Conservation (phyloP, 257 asterid genomes). For the Gentiana dahurica region DNA sequence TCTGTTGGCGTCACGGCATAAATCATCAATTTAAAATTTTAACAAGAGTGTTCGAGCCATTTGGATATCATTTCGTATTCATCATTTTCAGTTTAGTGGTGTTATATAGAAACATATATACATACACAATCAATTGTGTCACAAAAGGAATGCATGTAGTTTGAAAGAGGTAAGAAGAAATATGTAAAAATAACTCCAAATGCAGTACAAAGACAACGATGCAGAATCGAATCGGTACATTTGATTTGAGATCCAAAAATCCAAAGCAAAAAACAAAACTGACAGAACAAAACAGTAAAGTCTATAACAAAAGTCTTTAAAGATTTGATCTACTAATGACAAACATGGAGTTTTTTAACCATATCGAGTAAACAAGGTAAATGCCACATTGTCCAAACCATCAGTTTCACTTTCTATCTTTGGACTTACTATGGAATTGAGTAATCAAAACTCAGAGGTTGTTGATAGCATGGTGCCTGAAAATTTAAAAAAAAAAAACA, state of each 20-base stretch:
- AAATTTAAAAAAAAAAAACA: slow-evolving; percentile 2
- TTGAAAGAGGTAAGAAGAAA: too few species aligned
- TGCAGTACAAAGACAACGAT: slow-evolving; percentile 5
- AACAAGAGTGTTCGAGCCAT: too few species aligned
- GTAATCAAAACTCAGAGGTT: slow-evolving; percentile 84
- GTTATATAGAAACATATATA: too few species aligned
- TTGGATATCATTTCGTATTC: too few species aligned
- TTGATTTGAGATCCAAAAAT: slow-evolving; percentile 9
- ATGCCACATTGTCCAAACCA: slow-evolving; percentile 7
- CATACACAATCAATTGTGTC: too few species aligned
- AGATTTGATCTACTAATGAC: too few species aligned
- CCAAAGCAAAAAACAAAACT: slow-evolving; percentile 13
- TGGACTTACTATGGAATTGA: slow-evolving; percentile 30
- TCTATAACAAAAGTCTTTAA: slow-evolving; percentile 4
- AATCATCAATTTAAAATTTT: too few species aligned
- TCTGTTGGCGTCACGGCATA: too few species aligned
- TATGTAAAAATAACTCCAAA: too few species aligned
- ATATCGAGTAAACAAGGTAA: slow-evolving; percentile 10
- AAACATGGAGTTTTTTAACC: too few species aligned
- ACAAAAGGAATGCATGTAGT: too few species aligned
- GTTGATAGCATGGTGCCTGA: slow-evolving; percentile 86
- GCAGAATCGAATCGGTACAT: slow-evolving; percentile 7
- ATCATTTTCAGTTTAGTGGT: too few species aligned
- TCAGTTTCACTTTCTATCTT: slow-evolving; percentile 3
- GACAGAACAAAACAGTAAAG: slow-evolving; percentile 19